Percentiles rank a stretch among this genome's conserved stretches.
Evolutionary conservation across 2,329 filamentous ascomycete species (phyloP).

Genomic region (Alternaria conjuncta): DNA sequence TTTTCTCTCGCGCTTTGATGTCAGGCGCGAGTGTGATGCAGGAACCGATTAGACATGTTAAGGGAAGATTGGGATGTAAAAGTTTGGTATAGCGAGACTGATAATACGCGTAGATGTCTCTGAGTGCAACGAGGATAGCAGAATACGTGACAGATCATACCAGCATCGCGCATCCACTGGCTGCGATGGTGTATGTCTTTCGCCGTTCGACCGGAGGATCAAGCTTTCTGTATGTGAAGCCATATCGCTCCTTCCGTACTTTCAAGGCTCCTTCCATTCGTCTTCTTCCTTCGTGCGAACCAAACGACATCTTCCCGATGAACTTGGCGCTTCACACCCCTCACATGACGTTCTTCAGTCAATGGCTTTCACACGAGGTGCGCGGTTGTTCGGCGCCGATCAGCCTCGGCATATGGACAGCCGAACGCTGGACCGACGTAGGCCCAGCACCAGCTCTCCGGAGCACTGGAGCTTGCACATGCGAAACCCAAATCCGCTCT

Average conservation of each 20-base stretch:
- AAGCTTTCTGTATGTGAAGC: neutral
- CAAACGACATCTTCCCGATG: neutral
- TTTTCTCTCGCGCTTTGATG: neutral
- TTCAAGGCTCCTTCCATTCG: neutral
- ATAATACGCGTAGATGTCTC: neutral
- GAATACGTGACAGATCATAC: neutral
- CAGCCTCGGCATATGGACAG: constrained; percentile 30
- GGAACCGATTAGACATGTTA: neutral
- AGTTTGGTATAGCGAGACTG: neutral
- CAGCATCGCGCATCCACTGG: neutral
- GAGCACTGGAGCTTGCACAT: constrained; percentile 38
- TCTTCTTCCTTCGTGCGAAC: neutral
- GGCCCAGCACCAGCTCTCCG: constrained; percentile 28
- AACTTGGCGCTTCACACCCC: neutral
- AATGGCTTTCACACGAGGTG: neutral
- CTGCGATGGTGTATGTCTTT: neutral
- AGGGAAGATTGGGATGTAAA: neutral
- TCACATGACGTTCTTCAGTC: neutral
- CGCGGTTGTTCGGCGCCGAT: constrained; percentile 16
- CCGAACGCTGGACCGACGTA: constrained; percentile 32
- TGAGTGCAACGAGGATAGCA: rapidly evolving
- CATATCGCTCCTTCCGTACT: rapidly evolving
- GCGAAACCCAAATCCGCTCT: constrained; percentile 24
- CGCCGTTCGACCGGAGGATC: neutral
- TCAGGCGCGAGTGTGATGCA: neutral